phyloP scores from a whole-genome alignment of 176 grass and related monocot species.

The Cocos nucifera region DNA sequence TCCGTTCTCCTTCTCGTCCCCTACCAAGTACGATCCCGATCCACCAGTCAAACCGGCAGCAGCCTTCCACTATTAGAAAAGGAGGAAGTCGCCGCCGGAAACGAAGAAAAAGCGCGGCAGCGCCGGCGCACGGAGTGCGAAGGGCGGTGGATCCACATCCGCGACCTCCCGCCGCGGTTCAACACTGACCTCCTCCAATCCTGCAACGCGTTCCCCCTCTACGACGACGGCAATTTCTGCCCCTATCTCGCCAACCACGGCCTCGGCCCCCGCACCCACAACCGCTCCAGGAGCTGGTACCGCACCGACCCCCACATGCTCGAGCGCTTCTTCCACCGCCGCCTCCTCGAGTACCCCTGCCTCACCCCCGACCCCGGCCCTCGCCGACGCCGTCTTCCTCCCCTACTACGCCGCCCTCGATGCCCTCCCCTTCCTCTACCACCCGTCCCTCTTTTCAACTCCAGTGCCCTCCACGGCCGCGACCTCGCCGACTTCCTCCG shows the following conservation, averaged over 20 bases:
- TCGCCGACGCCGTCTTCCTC: constrained; percentile 58
- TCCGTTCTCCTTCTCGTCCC: too few species aligned
- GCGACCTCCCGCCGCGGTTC: constrained; percentile 31
- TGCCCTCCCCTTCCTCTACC: constrained; percentile 54
- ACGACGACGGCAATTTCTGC: constrained; percentile 32
- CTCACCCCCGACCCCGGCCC: constrained; percentile 23
- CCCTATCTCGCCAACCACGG: constrained; percentile 49
- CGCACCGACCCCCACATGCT: constrained; percentile 54
- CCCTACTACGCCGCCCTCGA: constrained; percentile 80
- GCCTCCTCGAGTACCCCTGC: constrained; percentile 41
- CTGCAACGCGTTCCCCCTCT: constrained; percentile 44
- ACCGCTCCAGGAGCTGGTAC: constrained; percentile 49
- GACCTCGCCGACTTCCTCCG: constrained; percentile 36
- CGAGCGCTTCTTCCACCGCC: constrained; percentile 64
- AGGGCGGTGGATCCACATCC: constrained; percentile 54
- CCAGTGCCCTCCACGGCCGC: constrained; percentile 34
- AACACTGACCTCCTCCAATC: constrained; percentile 44
- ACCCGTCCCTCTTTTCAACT: constrained; percentile 28
- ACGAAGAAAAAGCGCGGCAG: not conserved
- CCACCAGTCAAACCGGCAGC: too few species aligned
- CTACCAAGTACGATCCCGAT: too few species aligned
- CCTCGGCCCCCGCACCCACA: constrained; percentile 47
- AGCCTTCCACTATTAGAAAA: too few species aligned
- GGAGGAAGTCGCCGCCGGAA: too few species aligned
- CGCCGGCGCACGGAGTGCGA: constrained; percentile 1